Conservation (phyloP, 352 stramenopile genomes). For the Saprolegnia diclina region DNA sequence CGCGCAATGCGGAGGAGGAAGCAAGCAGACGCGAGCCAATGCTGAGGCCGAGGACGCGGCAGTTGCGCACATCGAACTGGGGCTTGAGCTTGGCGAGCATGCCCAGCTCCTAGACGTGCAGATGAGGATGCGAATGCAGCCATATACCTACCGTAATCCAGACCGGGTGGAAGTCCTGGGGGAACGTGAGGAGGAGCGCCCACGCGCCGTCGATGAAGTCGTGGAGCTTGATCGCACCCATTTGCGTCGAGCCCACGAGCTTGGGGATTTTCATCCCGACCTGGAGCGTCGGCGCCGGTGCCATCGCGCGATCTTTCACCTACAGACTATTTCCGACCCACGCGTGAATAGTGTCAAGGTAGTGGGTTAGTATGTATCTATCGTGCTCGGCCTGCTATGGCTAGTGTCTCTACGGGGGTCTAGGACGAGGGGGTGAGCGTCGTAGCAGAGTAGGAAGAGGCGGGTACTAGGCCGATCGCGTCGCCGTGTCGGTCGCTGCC, state of each 20-base stretch:
- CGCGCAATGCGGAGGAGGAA: neutral
- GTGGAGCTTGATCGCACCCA: constrained; percentile 60
- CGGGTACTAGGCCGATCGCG: neutral
- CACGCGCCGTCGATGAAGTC: constrained; percentile 69
- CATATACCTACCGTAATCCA: constrained; percentile 42
- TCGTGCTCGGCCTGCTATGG: too few relatives aligned
- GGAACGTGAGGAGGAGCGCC: constrained; percentile 66
- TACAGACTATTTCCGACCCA: neutral
- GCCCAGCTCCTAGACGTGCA: constrained; percentile 48
- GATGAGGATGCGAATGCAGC: too few relatives aligned
- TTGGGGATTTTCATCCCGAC: constrained; percentile 66
- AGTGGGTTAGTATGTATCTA: too few relatives aligned
- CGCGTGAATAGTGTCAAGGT: too few relatives aligned
- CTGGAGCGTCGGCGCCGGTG: constrained; percentile 41
- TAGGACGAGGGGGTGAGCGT: too few relatives aligned
- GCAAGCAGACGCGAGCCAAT: constrained; percentile 30
- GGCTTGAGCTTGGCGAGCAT: constrained; percentile 75
- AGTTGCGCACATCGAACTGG: constrained; percentile 70
- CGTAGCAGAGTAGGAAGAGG: too few relatives aligned
- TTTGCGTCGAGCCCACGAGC: constrained; percentile 60
- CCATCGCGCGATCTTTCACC: constrained; percentile 18
- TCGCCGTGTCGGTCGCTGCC: neutral
- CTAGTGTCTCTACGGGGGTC: too few relatives aligned
- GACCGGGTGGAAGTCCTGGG: constrained; percentile 61
- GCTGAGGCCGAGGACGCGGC: constrained; percentile 51